Evolutionary conservation across 768 basidiomycete genomes (phyloP).

Genomic region (Trametes punicea): DNA sequence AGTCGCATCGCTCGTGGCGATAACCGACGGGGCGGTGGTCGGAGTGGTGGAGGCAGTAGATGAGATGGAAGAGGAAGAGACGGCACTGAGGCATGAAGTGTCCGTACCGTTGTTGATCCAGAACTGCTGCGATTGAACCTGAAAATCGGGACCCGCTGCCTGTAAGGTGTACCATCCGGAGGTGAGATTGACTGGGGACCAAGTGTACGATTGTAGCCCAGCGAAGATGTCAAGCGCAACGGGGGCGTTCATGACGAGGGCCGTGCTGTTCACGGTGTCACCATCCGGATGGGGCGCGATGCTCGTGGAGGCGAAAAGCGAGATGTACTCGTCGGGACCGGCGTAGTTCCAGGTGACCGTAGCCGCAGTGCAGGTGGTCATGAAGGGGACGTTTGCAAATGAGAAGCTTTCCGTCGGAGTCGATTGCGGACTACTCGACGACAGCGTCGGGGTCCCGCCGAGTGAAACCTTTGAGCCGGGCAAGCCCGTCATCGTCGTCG

Average conservation of each 20-base stretch:
- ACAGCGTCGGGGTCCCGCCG: background rate
- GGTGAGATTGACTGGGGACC: constrained; percentile 45
- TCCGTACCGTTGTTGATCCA: constrained; percentile 37
- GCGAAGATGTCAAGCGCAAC: constrained; percentile 34
- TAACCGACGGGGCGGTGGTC: background rate
- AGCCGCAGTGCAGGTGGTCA: constrained; percentile 35
- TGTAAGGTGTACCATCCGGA: constrained; percentile 46
- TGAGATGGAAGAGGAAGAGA: constrained; percentile 11
- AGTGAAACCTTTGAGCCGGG: background rate
- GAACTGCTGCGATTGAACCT: constrained; percentile 32
- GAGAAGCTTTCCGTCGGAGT: constrained; percentile 8
- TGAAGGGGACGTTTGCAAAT: constrained; percentile 27
- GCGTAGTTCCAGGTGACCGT: constrained; percentile 29
- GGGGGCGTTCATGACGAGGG: constrained; percentile 17
- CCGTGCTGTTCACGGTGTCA: background rate
- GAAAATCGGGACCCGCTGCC: constrained; percentile 19
- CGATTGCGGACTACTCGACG: background rate
- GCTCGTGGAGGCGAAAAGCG: constrained; percentile 19
- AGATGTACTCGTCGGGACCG: background rate
- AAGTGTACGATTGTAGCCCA: constrained; percentile 30
- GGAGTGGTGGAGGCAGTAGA: constrained; percentile 8
- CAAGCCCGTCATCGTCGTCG: background rate
- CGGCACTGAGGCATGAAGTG: constrained; percentile 31
- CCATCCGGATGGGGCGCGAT: constrained; percentile 13
- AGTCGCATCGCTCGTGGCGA: background rate